A percentile compares a stretch with the other conserved stretches of the same genome.
These are phyloP conservation scores for Mucor mucedo DNA, from an alignment of 371 early-diverging fungal genomes.

Conservation along the genomic window DNA sequence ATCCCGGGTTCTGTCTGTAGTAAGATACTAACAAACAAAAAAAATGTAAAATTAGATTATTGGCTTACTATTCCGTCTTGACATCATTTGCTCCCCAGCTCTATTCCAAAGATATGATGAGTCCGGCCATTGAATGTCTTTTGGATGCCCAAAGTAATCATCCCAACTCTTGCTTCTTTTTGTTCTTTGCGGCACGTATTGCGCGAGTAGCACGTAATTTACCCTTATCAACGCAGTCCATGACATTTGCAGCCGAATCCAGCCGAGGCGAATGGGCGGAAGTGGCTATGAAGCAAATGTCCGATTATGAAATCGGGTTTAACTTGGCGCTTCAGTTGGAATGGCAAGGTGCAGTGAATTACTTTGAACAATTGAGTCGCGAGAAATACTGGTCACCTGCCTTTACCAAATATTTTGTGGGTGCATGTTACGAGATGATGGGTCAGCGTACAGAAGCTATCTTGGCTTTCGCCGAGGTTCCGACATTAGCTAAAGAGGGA, in stretches of 20 bases:
- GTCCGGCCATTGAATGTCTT: constrained; percentile 60
- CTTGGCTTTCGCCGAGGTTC: constrained; percentile 52
- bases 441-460: constrained; percentile 59
- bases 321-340: constrained; percentile 60
- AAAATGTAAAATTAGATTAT: constrained; percentile 22
- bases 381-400: constrained; percentile 68
- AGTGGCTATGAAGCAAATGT: constrained; percentile 53
- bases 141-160: constrained; percentile 58
- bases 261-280: constrained; percentile 63
- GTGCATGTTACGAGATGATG: constrained; percentile 58
- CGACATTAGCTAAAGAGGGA: constrained; percentile 48
- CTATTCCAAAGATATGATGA: constrained; percentile 44
- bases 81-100: constrained; percentile 57
- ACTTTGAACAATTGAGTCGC: constrained; percentile 54
- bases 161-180: constrained; percentile 65
- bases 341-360: constrained; percentile 53
- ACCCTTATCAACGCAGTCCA: constrained; percentile 59
- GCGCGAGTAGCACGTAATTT: constrained; percentile 55
- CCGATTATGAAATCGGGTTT: constrained; percentile 66
- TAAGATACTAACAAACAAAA: too few species aligned
- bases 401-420: constrained; percentile 64
- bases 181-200: constrained; percentile 63
- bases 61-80: constrained; percentile 57
- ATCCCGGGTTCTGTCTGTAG: too few species aligned
- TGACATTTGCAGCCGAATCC: constrained; percentile 56